phyloP scores from a whole-genome alignment of 306 rosid species.

The Vigna trinervia region DNA sequence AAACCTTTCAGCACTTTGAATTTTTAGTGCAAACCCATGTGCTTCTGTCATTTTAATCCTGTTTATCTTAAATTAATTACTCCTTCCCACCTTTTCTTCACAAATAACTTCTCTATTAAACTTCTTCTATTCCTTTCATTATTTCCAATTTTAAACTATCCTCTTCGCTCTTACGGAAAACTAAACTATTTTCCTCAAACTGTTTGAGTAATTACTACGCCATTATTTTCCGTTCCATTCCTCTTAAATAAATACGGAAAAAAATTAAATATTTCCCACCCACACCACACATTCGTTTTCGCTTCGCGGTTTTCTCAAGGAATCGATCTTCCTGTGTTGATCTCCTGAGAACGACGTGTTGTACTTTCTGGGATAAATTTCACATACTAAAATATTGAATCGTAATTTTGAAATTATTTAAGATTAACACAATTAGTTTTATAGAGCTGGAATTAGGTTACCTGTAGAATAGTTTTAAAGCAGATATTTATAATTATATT shows the following conservation, averaged over 20 bases:
- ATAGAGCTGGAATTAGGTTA: too few relatives aligned
- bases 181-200: not conserved
- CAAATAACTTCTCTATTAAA: too few relatives aligned
- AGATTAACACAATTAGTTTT: too few relatives aligned
- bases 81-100: not conserved
- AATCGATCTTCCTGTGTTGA: not conserved
- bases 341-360: too few relatives aligned
- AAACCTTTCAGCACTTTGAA: slow-evolving; percentile 53
- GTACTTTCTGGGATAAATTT: not conserved
- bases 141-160: not conserved
- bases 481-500: too few relatives aligned
- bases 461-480: too few relatives aligned
- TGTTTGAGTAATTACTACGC: not conserved
- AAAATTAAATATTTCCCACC: not conserved
- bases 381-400: too few relatives aligned
- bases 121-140: not conserved
- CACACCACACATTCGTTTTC: not conserved
- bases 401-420: too few relatives aligned
- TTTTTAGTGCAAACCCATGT: slow-evolving; percentile 62
- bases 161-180: not conserved
- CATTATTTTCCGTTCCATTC: not conserved
- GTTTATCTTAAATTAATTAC: not conserved
- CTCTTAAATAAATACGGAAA: not conserved
- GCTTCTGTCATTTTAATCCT: slow-evolving; percentile 45
- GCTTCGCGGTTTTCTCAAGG: not conserved